phyloP scores from a whole-genome alignment of 108 stramenopile genomes.

The Stephanodiscus minutulus region DNA sequence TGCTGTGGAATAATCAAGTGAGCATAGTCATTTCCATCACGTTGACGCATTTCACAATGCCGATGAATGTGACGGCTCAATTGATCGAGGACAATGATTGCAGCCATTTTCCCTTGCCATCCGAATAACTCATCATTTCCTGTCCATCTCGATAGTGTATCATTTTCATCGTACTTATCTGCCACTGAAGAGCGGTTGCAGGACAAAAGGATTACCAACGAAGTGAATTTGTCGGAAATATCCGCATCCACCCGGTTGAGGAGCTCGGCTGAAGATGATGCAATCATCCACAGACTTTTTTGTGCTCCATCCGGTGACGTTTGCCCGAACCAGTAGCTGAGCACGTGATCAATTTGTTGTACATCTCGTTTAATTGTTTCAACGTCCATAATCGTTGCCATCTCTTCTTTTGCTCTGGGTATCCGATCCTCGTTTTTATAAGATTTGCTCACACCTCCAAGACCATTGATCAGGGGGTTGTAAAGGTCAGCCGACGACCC shows the following conservation, averaged over 20 bases:
- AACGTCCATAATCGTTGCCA: slow-evolving; percentile 10
- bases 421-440: no score
- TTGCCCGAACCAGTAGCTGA: slow-evolving; percentile 83
- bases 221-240: slow-evolving; percentile 62
- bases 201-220: slow-evolving; percentile 42
- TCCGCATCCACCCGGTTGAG: slow-evolving; percentile 60
- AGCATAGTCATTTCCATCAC: slow-evolving; percentile 7
- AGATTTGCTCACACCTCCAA: neutral
- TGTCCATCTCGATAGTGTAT: slow-evolving; percentile 49
- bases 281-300: slow-evolving; percentile 89
- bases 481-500: no score
- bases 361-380: slow-evolving; percentile 22
- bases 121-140: slow-evolving; percentile 56
- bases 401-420: no score
- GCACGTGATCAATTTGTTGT: slow-evolving; percentile 55
- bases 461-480: neutral
- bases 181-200: slow-evolving; percentile 5
- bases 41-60: slow-evolving; percentile 28
- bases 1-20: slow-evolving; percentile 44
- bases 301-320: slow-evolving; percentile 68
- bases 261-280: slow-evolving; percentile 58
- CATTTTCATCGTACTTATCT: slow-evolving; percentile 20
- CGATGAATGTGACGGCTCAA: slow-evolving; percentile 81
- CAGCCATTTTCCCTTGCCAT: slow-evolving; percentile 77
- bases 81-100: slow-evolving; percentile 86